A percentile compares a stretch with the other conserved stretches of the same genome.
These are phyloP conservation scores for Aspergillus nanangensis DNA, from an alignment of 495 filamentous ascomycete genomes.

Conservation along the genomic window DNA sequence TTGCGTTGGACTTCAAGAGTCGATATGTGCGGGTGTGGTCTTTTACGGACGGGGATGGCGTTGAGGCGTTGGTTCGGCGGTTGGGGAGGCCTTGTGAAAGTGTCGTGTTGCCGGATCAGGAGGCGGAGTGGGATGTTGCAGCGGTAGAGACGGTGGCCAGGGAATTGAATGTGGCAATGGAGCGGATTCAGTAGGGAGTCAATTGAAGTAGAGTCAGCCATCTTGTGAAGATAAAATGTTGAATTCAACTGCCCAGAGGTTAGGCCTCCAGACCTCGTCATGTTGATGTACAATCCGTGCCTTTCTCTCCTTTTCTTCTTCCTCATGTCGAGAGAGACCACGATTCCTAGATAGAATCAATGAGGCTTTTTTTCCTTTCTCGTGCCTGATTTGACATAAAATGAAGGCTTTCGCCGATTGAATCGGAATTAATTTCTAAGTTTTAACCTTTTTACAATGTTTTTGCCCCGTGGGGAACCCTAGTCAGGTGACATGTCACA, in stretches of 20 bases:
- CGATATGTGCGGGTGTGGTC: conserved; percentile 38
- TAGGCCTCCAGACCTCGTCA: no score
- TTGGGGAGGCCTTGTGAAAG: conserved; percentile 21
- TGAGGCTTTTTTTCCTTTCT: no score
- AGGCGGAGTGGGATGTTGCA: conserved; percentile 17
- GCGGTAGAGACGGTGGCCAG: conserved; percentile 12
- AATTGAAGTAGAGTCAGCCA: not conserved
- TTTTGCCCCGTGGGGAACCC: conserved; percentile 4
- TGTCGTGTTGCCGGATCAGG: conserved; percentile 25
- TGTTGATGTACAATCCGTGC: no score
- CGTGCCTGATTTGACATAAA: no score
- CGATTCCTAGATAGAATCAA: no score
- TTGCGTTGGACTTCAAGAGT: conserved; percentile 32
- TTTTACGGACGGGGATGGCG: conserved; percentile 40
- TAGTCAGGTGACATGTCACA: not conserved
- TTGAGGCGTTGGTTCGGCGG: conserved; percentile 29
- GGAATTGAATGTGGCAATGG: conserved; percentile 18
- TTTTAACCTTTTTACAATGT: no score
- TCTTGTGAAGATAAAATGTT: not conserved
- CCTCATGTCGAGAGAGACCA: no score
- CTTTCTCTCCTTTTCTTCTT: no score
- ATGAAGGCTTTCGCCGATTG: no score
- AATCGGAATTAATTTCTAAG: no score
- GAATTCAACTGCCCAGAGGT: no score
- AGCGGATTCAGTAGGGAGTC: not conserved